Evolutionary conservation across 805 yeast species (phyloP).

Genomic region (Metschnikowia gruessii): DNA sequence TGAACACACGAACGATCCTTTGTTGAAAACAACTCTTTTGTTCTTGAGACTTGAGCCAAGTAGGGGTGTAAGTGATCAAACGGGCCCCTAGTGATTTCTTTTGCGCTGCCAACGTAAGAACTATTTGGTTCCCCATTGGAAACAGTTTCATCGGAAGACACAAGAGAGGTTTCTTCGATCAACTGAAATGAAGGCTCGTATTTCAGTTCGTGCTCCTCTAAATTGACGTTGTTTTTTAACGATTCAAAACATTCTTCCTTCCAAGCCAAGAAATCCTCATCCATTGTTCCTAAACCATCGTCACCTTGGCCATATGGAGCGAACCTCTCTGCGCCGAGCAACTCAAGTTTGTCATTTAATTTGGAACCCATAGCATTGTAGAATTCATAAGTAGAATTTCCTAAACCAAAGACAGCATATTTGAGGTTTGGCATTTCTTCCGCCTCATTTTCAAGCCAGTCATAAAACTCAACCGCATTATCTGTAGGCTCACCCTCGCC

Average conservation of each 20-base stretch:
- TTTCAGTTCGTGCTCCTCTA: conserved; percentile 75
- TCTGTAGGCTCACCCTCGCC: conserved; percentile 99
- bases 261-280: conserved; percentile 94
- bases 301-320: conserved; percentile 90
- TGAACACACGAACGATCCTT: conserved; percentile 78
- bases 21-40: conserved; percentile 71
- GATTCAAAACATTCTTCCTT: conserved; percentile 71
- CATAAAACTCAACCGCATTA: conserved; percentile 79
- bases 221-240: conserved; percentile 58
- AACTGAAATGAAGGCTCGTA: conserved; percentile 69
- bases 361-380: conserved; percentile 80
- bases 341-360: conserved; percentile 47
- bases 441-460: conserved; percentile 55
- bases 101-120: conserved; percentile 31
- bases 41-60: conserved; percentile 58
- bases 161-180: conserved; percentile 32
- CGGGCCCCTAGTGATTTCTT: conserved; percentile 59
- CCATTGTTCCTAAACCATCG: conserved; percentile 92
- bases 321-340: conserved; percentile 68
- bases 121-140: conserved; percentile 79
- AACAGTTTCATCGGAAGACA: conserved; percentile 31
- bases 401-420: conserved; percentile 83
- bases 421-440: conserved; percentile 55
- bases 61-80: conserved; percentile 80
- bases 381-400: conserved; percentile 92